These are phyloP conservation scores for Pholiota microspora DNA, from an alignment of 768 basidiomycete genomes.

Conservation along the genomic window DNA sequence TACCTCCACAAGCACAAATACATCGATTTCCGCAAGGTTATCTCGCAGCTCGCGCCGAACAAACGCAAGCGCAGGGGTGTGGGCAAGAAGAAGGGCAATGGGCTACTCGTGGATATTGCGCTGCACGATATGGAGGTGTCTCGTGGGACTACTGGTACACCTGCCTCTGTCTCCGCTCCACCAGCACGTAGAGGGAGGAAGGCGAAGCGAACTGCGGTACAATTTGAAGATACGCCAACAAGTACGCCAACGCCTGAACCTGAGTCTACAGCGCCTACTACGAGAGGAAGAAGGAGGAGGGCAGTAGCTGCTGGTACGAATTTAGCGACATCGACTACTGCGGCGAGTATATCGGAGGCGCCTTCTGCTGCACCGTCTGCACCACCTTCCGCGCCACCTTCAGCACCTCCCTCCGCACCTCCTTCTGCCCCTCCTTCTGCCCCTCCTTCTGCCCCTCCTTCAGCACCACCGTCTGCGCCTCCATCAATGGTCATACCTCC, in stretches of 20 bases:
- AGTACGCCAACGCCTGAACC: slow-evolving; percentile 72
- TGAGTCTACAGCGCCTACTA: slow-evolving; percentile 31
- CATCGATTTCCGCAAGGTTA: slow-evolving; percentile 81
- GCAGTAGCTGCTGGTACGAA: slow-evolving; percentile 25
- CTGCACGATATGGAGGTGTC: slow-evolving; percentile 66
- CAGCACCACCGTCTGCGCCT: slow-evolving; percentile 1
- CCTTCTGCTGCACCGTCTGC: slow-evolving; percentile 9
- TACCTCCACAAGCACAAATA: slow-evolving; percentile 90
- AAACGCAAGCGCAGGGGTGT: slow-evolving; percentile 61
- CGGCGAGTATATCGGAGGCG: slow-evolving; percentile 21
- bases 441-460: slow-evolving; percentile 9
- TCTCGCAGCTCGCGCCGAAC: slow-evolving; percentile 62
- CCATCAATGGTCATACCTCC: slow-evolving; percentile 3
- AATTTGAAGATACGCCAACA: slow-evolving; percentile 48
- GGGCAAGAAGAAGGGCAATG: slow-evolving; percentile 80
- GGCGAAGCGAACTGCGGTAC: slow-evolving; percentile 38
- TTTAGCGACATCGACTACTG: slow-evolving; percentile 22
- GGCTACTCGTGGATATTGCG: slow-evolving; percentile 76
- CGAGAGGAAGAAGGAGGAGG: slow-evolving; percentile 32
- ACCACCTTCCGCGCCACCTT: slow-evolving; percentile 20
- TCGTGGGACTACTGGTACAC: slow-evolving; percentile 14
- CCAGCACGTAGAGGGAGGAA: slow-evolving; percentile 43
- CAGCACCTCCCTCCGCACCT: background rate
- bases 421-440: slow-evolving; percentile 7
- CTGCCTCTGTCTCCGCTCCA: slow-evolving; percentile 27